Base-by-base conservation (phyloP, 495 filamentous ascomycete species). In the Daldinia vernicosa region DNA sequence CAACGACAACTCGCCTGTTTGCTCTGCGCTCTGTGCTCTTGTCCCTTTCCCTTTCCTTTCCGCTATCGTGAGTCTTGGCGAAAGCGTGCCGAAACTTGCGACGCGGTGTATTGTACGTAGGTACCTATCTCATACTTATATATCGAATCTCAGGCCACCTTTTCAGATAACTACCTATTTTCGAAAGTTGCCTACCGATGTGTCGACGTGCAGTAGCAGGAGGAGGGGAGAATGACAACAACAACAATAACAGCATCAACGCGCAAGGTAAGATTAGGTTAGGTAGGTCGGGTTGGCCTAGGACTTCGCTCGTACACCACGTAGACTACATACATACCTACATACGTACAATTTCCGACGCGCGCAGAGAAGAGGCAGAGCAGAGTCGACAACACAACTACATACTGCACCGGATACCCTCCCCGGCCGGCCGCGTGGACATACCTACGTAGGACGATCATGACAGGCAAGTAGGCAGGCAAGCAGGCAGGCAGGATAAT, bases 321-420 rank as follows among this genome's bases (percentile, higher is more conserved):
- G 56, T 39, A 60, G 8, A 19, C 15, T n/a, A 15, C 15, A 17
- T 3, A 11, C 1, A 3, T 3, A n/a, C 22, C 8, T 15, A 45
- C 40, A 12, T 45, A 32, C 27, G 14, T 63, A 66, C 62, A 69
- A 73, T 73, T 72, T 72, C 65, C 65, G 70, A 69, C 24, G 50
- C 63, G 63, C 69, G 35, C 19, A 35, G 54, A 33, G 9, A 35
- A 28, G 50, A 64, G 55, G 57, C 54, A 61, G 52, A 68, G 57
- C 26, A 27, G 58, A 66, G 12, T 45, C 62, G 56, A 59, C 43
- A 40, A 47, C 19, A 22, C 43, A 47, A 47, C 43, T 47, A 47
- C n/a, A n/a, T n/a, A n/a, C 53, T 63, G 47, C 66, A 66, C 57
- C 70, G 70, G 70, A 52, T 59, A 27, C n/a, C 37, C 57, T 66